Conservation (phyloP, 768 basidiomycete species). For the Leccinum obscurum region DNA sequence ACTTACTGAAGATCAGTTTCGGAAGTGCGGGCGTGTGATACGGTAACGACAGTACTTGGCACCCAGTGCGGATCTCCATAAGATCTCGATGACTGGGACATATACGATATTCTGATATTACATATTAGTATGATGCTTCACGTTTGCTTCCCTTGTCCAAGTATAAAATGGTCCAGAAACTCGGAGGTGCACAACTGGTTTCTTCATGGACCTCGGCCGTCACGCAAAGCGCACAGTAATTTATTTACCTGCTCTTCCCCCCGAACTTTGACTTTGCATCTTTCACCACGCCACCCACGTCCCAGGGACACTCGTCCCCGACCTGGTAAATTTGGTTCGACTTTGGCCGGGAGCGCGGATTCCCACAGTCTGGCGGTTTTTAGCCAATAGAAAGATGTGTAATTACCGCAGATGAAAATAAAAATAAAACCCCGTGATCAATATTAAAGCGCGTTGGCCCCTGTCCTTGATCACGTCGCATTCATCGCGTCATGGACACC, state of each 20-base stretch:
- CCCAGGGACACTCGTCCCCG: not conserved
- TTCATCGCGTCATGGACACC: too few relatives aligned
- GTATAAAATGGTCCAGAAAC: not conserved
- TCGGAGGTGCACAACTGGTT: not conserved
- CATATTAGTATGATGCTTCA: too few relatives aligned
- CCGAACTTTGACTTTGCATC: not conserved
- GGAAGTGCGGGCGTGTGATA: not conserved
- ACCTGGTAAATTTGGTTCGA: too few relatives aligned
- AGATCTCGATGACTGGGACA: not conserved
- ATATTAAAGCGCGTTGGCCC: too few relatives aligned
- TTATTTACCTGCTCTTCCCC: not conserved
- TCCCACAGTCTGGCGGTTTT: too few relatives aligned
- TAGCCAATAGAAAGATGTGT: too few relatives aligned
- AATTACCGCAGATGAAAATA: too few relatives aligned
- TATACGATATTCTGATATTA: too few relatives aligned
- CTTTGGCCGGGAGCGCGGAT: too few relatives aligned
- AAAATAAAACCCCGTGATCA: too few relatives aligned
- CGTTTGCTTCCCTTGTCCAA: not conserved
- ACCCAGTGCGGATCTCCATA: not conserved
- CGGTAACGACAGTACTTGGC: too few relatives aligned
- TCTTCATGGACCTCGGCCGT: not conserved
- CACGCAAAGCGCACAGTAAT: not conserved
- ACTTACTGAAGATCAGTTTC: not conserved
- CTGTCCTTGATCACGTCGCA: too few relatives aligned
- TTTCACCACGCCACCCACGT: not conserved